These are phyloP conservation scores for Penicillium sp. DNA, from an alignment of 2,329 filamentous ascomycete species.

Conservation along the genomic window DNA sequence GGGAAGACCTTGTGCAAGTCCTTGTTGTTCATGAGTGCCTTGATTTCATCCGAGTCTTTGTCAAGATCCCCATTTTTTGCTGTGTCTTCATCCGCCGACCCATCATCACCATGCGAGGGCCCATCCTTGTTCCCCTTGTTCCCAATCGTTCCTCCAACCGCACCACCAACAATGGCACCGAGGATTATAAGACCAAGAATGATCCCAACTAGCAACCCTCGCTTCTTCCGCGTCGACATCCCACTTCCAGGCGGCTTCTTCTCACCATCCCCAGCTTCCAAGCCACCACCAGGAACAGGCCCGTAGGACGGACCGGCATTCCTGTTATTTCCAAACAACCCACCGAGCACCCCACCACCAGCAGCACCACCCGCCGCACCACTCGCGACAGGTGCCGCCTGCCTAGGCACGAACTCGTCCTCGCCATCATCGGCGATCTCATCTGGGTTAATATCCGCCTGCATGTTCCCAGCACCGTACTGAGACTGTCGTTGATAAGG, in stretches of 20 bases:
- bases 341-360: slow-evolving; percentile 44
- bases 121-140: slow-evolving; percentile 40
- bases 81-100: slow-evolving; percentile 60
- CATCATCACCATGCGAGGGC: slow-evolving; percentile 30
- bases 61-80: slow-evolving; percentile 66
- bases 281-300: slow-evolving; percentile 46
- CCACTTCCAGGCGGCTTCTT: slow-evolving; percentile 65
- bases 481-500: slow-evolving; percentile 63
- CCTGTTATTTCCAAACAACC: slow-evolving; percentile 43
- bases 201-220: slow-evolving; percentile 67
- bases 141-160: slow-evolving; percentile 68
- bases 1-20: slow-evolving; percentile 90
- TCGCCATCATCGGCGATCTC: slow-evolving; percentile 85
- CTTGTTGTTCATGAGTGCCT: slow-evolving; percentile 74
- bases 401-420: slow-evolving; percentile 66
- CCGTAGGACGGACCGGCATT: slow-evolving; percentile 53
- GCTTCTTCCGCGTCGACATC: slow-evolving; percentile 61
- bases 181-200: slow-evolving; percentile 65
- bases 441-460: slow-evolving; percentile 67
- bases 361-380: slow-evolving; percentile 46
- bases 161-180: slow-evolving; percentile 69
- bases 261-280: slow-evolving; percentile 45
- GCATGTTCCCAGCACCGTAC: slow-evolving; percentile 49
- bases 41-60: slow-evolving; percentile 74
- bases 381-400: slow-evolving; percentile 41